These are phyloP conservation scores for Scheffersomyces segobiensis DNA, from an alignment of 1,139 yeast genomes.

Conservation along the genomic window DNA sequence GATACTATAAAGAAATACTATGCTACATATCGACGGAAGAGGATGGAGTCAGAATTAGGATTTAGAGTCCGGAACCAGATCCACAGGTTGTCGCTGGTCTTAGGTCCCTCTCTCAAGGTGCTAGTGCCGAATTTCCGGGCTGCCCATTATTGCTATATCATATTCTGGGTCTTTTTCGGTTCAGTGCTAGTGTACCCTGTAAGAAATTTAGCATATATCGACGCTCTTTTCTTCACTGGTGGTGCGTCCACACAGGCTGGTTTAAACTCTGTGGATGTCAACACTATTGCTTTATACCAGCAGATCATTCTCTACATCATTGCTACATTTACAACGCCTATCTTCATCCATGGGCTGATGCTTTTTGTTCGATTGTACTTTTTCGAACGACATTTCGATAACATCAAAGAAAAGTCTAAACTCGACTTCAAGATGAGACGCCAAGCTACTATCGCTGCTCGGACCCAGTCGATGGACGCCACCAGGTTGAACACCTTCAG, in stretches of 20 bases:
- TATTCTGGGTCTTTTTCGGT: constrained; percentile 55
- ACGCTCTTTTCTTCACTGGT: constrained; percentile 71
- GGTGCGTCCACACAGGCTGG: constrained; percentile 94
- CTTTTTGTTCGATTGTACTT: constrained; percentile 82
- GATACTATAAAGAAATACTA: constrained; percentile 2
- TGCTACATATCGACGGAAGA: constrained; percentile 5
- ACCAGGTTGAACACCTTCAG: constrained; percentile 38
- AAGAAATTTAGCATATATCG: constrained; percentile 68
- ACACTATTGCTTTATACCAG: constrained; percentile 66
- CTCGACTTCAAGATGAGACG: constrained; percentile 77
- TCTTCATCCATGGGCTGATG: constrained; percentile 79
- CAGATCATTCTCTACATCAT: constrained; percentile 66
- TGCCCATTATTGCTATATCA: constrained; percentile 72
- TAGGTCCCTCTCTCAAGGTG: constrained; percentile 49
- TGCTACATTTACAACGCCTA: constrained; percentile 77
- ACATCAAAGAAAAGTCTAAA: constrained; percentile 74
- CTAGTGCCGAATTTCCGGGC: constrained; percentile 74
- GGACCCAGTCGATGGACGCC: constrained; percentile 37
- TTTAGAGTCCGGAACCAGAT: constrained; percentile 23
- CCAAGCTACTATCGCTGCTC: constrained; percentile 69
- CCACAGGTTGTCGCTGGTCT: constrained; percentile 19
- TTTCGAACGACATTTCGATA: constrained; percentile 86
- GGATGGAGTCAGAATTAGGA: constrained; percentile 16
- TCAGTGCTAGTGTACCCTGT: constrained; percentile 77
- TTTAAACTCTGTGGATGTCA: constrained; percentile 72